A percentile compares a stretch with the other conserved stretches of the same genome.
Conservation (phyloP, 1,284 basidiomycete species). For the Leccinum holopus region DNA sequence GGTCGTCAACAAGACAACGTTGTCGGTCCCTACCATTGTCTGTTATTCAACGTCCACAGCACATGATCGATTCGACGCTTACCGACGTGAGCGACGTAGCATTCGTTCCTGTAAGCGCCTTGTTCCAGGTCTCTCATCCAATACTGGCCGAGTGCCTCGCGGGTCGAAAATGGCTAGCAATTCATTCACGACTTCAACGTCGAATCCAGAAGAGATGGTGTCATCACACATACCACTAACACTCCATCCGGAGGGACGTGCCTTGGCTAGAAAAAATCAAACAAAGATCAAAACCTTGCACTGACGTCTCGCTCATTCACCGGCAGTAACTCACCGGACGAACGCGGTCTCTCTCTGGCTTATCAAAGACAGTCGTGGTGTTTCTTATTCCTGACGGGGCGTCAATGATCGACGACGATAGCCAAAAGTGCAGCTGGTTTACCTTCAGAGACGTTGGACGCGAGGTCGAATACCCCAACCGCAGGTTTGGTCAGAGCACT, state of each 20-base stretch:
- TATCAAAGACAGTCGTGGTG: constrained; percentile 98
- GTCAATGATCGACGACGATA: constrained; percentile 8
- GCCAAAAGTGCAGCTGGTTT: constrained; percentile 5
- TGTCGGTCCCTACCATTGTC: constrained; percentile 79
- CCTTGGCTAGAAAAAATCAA: constrained; percentile 58
- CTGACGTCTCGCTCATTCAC: not conserved
- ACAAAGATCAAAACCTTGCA: not conserved
- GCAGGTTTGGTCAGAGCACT: constrained; percentile 95
- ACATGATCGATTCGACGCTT: constrained; percentile 27
- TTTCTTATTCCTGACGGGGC: constrained; percentile 75
- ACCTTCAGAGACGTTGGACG: constrained; percentile 96
- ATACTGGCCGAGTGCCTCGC: constrained; percentile 92
- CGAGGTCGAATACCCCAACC: constrained; percentile 95
- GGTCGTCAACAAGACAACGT: constrained; percentile 81
- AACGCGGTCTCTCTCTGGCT: constrained; percentile 85
- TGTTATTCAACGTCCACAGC: constrained; percentile 33
- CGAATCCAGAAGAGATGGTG: not conserved
- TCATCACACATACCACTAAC: constrained; percentile 58
- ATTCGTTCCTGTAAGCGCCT: constrained; percentile 80
- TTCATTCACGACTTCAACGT: constrained; percentile 6
- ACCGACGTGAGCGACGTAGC: constrained; percentile 92
- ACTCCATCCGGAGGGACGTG: constrained; percentile 87
- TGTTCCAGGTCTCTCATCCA: constrained; percentile 95
- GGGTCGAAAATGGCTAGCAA: constrained; percentile 76
- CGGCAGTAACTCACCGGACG: constrained; percentile 57